Evolutionary conservation across 805 yeast species (phyloP).

Genomic region (Ogataea pignaliae): DNA sequence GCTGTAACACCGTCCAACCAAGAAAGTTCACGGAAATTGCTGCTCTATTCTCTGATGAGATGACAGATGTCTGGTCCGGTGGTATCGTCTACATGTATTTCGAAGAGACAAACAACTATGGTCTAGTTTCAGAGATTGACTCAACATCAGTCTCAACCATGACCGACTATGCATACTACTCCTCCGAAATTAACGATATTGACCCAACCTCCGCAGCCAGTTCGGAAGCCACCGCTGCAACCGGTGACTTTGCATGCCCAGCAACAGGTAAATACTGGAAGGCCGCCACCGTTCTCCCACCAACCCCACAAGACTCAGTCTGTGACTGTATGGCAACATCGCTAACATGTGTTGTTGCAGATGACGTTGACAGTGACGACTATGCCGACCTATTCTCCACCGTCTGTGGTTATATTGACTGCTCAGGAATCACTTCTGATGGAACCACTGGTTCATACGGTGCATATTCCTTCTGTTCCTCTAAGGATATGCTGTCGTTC

Average conservation of each 20-base stretch:
- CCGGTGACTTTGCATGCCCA: slow-evolving; percentile 57
- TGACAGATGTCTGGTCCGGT: slow-evolving; percentile 87
- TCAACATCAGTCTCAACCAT: slow-evolving; percentile 51
- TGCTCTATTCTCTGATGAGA: slow-evolving; percentile 56
- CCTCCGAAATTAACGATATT: slow-evolving; percentile 50
- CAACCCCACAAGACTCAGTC: slow-evolving; percentile 62
- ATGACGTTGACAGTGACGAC: slow-evolving; percentile 48
- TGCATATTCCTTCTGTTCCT: slow-evolving; percentile 65
- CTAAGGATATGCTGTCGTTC: slow-evolving; percentile 61
- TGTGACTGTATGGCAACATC: slow-evolving; percentile 62
- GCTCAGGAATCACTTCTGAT: slow-evolving; percentile 57
- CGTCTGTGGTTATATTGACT: slow-evolving; percentile 52
- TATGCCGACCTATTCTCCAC: slow-evolving; percentile 54
- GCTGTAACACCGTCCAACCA: slow-evolving; percentile 68
- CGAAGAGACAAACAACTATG: slow-evolving; percentile 70
- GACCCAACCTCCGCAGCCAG: slow-evolving; percentile 47
- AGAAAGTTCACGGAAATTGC: slow-evolving; percentile 71
- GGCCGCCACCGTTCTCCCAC: slow-evolving; percentile 68
- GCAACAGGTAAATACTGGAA: slow-evolving; percentile 52
- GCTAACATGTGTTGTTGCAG: slow-evolving; percentile 55
- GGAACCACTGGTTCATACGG: slow-evolving; percentile 70
- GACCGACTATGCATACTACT: slow-evolving; percentile 60
- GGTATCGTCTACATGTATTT: slow-evolving; percentile 87
- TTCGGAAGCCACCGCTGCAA: slow-evolving; percentile 36
- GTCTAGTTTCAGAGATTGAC: slow-evolving; percentile 56